These are phyloP conservation scores for Triticum urartu DNA, from an alignment of 176 grass and related monocot genomes.

Conservation along the genomic window DNA sequence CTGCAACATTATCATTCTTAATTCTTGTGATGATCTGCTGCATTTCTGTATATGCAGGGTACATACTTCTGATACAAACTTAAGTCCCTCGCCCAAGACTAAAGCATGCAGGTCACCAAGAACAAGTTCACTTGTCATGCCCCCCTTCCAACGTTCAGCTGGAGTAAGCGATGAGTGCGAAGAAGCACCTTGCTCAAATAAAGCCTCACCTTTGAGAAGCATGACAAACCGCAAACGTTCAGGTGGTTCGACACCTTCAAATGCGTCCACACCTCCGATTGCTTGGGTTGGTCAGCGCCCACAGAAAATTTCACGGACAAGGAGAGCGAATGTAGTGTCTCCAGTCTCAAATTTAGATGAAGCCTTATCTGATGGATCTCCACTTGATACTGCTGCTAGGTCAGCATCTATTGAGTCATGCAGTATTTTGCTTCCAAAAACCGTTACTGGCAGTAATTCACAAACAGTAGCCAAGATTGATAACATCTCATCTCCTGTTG, in stretches of 20 bases:
- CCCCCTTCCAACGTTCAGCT: conserved; percentile 56
- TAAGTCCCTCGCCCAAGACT: conserved; percentile 61
- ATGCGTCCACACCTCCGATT: conserved; percentile 63
- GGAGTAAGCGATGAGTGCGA: conserved; percentile 60
- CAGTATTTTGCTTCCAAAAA: conserved; percentile 25
- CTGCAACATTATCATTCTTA: conserved; percentile 8
- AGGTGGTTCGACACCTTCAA: conserved; percentile 38
- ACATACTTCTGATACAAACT: conserved; percentile 48
- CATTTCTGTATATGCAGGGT: conserved; percentile 31
- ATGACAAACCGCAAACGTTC: conserved; percentile 57
- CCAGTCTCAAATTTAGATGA: conserved; percentile 90
- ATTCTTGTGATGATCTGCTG: conserved; percentile 24
- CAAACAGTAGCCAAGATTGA: conserved; percentile 33
- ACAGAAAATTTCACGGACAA: conserved; percentile 77
- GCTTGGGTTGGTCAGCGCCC: conserved; percentile 74
- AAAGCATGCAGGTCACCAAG: conserved; percentile 80
- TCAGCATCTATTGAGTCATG: conserved; percentile 34
- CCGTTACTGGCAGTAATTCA: conserved; percentile 9
- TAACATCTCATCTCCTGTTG: conserved; percentile 54
- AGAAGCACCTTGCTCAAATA: conserved; percentile 48
- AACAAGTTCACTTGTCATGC: conserved; percentile 52
- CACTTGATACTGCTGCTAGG: conserved; percentile 50
- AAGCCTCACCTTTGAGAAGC: conserved; percentile 54
- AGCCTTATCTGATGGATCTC: conserved; percentile 55
- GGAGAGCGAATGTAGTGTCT: conserved; percentile 84